Conservation (phyloP, 139 green algal species). For the Bryopsis sp. region DNA sequence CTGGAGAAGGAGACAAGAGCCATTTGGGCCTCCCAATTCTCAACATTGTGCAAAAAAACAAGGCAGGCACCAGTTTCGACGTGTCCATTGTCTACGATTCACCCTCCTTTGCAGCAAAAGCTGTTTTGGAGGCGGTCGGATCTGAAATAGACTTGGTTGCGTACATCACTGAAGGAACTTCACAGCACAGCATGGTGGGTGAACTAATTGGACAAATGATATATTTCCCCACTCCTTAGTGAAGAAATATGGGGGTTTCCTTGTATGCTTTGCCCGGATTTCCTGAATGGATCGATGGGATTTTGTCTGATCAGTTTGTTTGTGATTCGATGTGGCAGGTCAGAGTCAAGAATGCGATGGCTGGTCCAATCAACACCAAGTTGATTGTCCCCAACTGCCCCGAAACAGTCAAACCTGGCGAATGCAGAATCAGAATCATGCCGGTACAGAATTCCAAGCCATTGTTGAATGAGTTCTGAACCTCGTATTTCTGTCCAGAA, state of each 20-base stretch:
- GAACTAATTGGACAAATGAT: too few relatives aligned
- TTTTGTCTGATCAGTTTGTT: too few relatives aligned
- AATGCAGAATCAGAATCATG: constrained; percentile 99
- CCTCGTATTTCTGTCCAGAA: too few relatives aligned
- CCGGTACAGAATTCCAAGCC: constrained; percentile 55
- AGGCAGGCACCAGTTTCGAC: constrained; percentile 63
- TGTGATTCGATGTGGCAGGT: too few relatives aligned
- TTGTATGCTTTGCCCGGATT: too few relatives aligned
- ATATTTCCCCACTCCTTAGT: too few relatives aligned
- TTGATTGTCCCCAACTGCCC: constrained; percentile 98
- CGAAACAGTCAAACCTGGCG: constrained; percentile 94
- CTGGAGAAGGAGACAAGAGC: constrained; percentile 87
- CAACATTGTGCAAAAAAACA: constrained; percentile 81
- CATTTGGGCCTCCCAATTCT: constrained; percentile 97
- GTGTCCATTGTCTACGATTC: constrained; percentile 94
- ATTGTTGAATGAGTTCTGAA: too few relatives aligned
- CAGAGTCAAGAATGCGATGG: constrained; percentile 63
- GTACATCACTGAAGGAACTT: constrained; percentile 99
- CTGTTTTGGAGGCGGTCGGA: constrained; percentile 89
- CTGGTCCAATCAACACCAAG: constrained; percentile 74
- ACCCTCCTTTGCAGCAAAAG: constrained; percentile 84
- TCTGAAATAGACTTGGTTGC: constrained; percentile 94
- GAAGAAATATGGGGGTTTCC: too few relatives aligned
- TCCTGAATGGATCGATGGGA: too few relatives aligned
- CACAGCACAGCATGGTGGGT: constrained; percentile 98